Base-by-base conservation (phyloP, 2,329 filamentous ascomycete species). In the Cladosporium phlei region DNA sequence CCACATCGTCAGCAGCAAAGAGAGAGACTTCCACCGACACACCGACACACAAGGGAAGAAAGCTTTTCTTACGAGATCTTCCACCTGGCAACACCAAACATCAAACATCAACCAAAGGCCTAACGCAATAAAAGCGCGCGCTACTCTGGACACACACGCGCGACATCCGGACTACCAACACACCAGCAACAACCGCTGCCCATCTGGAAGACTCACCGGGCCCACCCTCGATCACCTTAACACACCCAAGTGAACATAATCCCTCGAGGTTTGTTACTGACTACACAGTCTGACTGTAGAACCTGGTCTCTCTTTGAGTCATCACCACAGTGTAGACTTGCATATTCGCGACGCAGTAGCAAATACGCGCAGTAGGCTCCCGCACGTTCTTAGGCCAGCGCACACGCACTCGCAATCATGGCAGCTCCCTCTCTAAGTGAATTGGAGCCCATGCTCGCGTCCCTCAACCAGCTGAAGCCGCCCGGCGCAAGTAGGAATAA, bases 401-500 rank as follows among this genome's bases (percentile, higher is more conserved):
- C 35, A 40, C 30, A 45, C 46, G 52, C 35, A 40, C 30, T 47
- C 46, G 52, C 38, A 63, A 62, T 49, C 59, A 72, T 72, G 68
- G 61, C 57, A 28, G 45, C 53, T 35, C 85, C 88, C 66, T 82
- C 87, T 70, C 85, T 95, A 79, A 82, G 86, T 73, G 90, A 97
- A 68, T 75, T 98, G 71, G 91, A 95, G 71, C 78, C 82, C 62
- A 85, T 86, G 69, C 80, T 98, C 65, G 88, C 93, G 74, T 90
- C 86, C 63, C 90, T 98, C 83, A 85, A 91, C 62, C 78, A 79
- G 57, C 76, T 96, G 64, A 97, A 95, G 71, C 85, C 93, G 34
- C 93, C 93, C 44, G 93, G 93, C 65, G 89, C 96, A 49, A 95
- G 90, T 53, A 90, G 89, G 59, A 88, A 88, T 57, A 91, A 93